Evolutionary conservation across 163 green algal species (phyloP), one percentile per base, ranked within the genome.

Genomic region (Scenedesmus sp.): DNA sequence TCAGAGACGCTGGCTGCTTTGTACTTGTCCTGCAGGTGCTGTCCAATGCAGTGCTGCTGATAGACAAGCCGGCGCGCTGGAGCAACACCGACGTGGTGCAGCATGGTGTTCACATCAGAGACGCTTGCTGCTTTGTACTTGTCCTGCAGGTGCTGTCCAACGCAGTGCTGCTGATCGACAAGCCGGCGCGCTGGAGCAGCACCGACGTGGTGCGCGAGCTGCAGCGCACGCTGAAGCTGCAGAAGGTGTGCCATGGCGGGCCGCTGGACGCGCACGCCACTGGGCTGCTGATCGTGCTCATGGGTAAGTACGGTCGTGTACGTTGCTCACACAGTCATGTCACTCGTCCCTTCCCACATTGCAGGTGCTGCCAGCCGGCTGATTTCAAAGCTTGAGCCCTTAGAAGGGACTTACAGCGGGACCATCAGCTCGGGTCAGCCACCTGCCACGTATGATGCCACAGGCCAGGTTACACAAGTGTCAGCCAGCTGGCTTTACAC

Each of bases 221-320:
- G 23, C 88, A 82, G 26, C 13, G 46, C 5, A 54, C 70, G 9
- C 87, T 94, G 82, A 60, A 81, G 16, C 18, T 70, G 4, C 23
- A 74, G 23, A 86, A 82, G 94, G 92, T 98, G 9, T 96, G 97
- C 20, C 95, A 97, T 88, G 95, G 95, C 23, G 97, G 96, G 46
- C 97, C 96, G 13, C 93, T 99, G 62, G 98, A 99, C 89, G 96
- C 96, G 0, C 94, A 97, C 90, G 97, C 98, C 0, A 98, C 97
- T 0, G 98, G 97, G 0, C 94, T 99, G 84, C 93, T 99, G 46
- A 96, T 99, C 34, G 88, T 99, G 57, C 98, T 96, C 70, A 92
- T 97, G 23, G 97, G 97, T 83, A 52, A 70, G 90, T 13, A 5
- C 8, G 59, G 10, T 46, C 34, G 34, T 46, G 34, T 46, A 3